phyloP scores from a whole-genome alignment of 1,284 basidiomycete genomes.

The Cryptococcus hybrid region DNA sequence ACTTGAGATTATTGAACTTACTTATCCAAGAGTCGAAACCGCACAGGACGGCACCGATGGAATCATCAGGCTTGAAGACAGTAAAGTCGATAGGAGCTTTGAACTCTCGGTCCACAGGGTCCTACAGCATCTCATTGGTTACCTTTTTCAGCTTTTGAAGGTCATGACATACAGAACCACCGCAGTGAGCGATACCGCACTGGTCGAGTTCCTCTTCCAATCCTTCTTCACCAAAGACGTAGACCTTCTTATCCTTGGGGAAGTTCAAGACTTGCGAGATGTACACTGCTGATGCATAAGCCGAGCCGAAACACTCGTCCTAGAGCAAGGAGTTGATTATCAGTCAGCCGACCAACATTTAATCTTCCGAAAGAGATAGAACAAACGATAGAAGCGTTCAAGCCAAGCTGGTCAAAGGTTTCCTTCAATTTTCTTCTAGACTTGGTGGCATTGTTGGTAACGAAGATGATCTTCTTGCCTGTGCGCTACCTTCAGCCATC shows the following conservation, averaged over 20 bases:
- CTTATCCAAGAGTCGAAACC: constrained; percentile 62
- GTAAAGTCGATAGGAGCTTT: constrained; percentile 67
- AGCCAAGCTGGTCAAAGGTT: constrained; percentile 86
- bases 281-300: constrained; percentile 91
- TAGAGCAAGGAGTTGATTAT: constrained; percentile 38
- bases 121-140: constrained; percentile 53
- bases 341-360: not conserved
- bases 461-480: constrained; percentile 90
- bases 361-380: not conserved
- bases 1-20: constrained; percentile 17
- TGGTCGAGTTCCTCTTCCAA: constrained; percentile 87
- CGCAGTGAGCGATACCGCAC: constrained; percentile 75
- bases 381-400: constrained; percentile 12
- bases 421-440: constrained; percentile 80
- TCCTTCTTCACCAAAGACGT: constrained; percentile 89
- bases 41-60: constrained; percentile 86
- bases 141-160: not conserved
- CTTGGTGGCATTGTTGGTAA: constrained; percentile 98
- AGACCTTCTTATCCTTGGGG: constrained; percentile 89
- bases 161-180: constrained; percentile 72
- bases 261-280: constrained; percentile 84
- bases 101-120: constrained; percentile 76
- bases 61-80: constrained; percentile 68
- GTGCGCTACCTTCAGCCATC: not conserved
- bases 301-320: constrained; percentile 96